Evolutionary conservation across 2,329 filamentous ascomycete genomes (phyloP), one percentile per base, ranked within the genome.

Genomic region (Cladosporium sp.): DNA sequence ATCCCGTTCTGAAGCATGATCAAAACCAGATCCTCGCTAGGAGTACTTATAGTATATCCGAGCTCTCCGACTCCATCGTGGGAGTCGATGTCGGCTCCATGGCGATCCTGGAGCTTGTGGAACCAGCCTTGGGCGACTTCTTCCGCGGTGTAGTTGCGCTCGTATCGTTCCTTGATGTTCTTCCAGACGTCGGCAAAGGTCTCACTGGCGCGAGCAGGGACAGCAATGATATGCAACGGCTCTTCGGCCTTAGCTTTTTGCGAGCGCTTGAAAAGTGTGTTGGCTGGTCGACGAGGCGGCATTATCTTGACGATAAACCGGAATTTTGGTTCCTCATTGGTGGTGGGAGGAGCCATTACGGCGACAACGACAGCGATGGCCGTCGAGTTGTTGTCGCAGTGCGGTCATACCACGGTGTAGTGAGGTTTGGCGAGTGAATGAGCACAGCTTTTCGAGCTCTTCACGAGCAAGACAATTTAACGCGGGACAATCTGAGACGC

Each of bases 151-250:
- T 64, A 64, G 23, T 58, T 58, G 26, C 62, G 39, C 28, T 64
- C 53, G 18, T 64, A 64, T 43, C 56, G 53, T 39, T 64, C 53
- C 23, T 32, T 56, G n/a, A 64, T 64, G 34, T 58, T 28, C 30
- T 58, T 58, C 62, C 62, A 64, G 62, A 64, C 62, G 32, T 64
- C 62, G 39, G 62, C 62, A 28, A 64, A 64, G 13, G 62, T 64
- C 18, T 64, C 53, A 36, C 56, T 58, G 23, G 53, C 28, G 16
- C 56, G 39, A 51, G 53, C 30, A 14, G 62, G 62, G 18, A 64
- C 39, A n/a, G 62, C 62, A 25, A 64, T 64, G 21, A 39, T 32
- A 28, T 58, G 43, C 13, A 58, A 48, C n/a, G 62, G 56, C 25
- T 58, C 39, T 49, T 58, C 56, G 30, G 23, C 30, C 21, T 58